These are phyloP conservation scores for Stropharia rugosoannulata DNA, from an alignment of 768 basidiomycete species.

Conservation along the genomic window DNA sequence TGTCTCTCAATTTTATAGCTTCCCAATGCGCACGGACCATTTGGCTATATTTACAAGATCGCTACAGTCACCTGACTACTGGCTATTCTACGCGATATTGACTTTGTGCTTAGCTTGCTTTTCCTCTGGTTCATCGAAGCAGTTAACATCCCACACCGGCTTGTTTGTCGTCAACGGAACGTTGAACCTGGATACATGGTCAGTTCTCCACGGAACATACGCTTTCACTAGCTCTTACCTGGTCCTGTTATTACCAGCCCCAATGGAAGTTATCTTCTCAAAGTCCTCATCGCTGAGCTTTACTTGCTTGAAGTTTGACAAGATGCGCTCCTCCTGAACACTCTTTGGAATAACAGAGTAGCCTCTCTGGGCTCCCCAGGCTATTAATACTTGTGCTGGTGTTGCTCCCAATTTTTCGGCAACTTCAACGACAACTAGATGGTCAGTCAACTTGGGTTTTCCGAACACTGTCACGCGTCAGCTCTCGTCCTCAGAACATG, in stretches of 20 bases:
- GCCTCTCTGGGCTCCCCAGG: conserved; percentile 76
- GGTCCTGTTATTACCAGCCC: conserved; percentile 39
- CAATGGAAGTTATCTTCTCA: conserved; percentile 53
- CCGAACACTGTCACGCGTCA: conserved; percentile 42
- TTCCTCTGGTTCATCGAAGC: conserved; percentile 58
- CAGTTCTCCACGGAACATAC: neutral
- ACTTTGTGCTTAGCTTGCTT: conserved; percentile 13
- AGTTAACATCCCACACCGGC: conserved; percentile 68
- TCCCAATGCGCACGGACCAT: conserved; percentile 38
- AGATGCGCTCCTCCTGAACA: conserved; percentile 68
- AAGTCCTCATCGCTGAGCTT: conserved; percentile 66
- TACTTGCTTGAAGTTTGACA: conserved; percentile 78
- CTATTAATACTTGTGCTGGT: conserved; percentile 79
- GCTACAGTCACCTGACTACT: neutral
- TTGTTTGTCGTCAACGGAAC: conserved; percentile 54
- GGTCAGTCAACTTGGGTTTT: conserved; percentile 66
- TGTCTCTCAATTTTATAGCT: conserved; percentile 19
- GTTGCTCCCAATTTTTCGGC: conserved; percentile 64
- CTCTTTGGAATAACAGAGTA: conserved; percentile 86
- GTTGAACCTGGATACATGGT: conserved; percentile 48
- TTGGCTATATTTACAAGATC: neutral
- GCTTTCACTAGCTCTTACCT: conserved; percentile 24
- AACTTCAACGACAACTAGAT: conserved; percentile 58
- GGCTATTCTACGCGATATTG: conserved; percentile 4
- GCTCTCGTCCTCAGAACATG: neutral